Conservation (phyloP, 129 eudicot genomes). For the Dittrichia graveolens region DNA sequence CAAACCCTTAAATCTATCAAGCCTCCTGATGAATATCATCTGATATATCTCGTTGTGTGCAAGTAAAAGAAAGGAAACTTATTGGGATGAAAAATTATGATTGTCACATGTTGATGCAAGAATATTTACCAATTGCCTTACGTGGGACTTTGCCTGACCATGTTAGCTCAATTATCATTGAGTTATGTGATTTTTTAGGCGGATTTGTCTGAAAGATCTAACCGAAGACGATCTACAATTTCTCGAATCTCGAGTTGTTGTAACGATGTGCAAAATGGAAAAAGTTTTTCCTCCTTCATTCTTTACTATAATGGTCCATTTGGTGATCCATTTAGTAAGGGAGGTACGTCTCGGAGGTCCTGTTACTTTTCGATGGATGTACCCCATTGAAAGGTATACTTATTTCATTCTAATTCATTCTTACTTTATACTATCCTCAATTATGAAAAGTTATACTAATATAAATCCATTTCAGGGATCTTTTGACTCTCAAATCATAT, state of each 20-base stretch:
- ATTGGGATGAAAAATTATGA: too few relatives aligned
- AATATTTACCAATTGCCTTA: too few relatives aligned
- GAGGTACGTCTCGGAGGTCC: slow-evolving; percentile 1
- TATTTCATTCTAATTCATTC: too few relatives aligned
- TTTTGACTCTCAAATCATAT: background rate
- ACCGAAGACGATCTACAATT: background rate
- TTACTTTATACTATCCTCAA: too few relatives aligned
- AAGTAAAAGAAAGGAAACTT: too few relatives aligned
- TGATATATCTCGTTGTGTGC: too few relatives aligned
- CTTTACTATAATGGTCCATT: slow-evolving; percentile 1
- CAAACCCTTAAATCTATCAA: background rate
- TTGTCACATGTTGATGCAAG: too few relatives aligned
- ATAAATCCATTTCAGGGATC: background rate
- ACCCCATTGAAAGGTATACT: slow-evolving; percentile 15
- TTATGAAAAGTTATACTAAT: too few relatives aligned
- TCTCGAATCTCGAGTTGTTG: slow-evolving; percentile 4
- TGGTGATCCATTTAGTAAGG: slow-evolving; percentile 6
- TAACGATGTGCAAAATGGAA: slow-evolving; percentile 3
- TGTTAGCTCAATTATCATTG: background rate
- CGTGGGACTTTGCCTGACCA: too few relatives aligned
- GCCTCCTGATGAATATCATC: slow-evolving; percentile 10
- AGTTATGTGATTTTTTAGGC: background rate
- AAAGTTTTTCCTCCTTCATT: slow-evolving; percentile 7
- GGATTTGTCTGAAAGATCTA: background rate
- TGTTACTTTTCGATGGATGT: slow-evolving; percentile 6